Conservation (phyloP, 768 basidiomycete genomes). For the Mycena vitilis region DNA sequence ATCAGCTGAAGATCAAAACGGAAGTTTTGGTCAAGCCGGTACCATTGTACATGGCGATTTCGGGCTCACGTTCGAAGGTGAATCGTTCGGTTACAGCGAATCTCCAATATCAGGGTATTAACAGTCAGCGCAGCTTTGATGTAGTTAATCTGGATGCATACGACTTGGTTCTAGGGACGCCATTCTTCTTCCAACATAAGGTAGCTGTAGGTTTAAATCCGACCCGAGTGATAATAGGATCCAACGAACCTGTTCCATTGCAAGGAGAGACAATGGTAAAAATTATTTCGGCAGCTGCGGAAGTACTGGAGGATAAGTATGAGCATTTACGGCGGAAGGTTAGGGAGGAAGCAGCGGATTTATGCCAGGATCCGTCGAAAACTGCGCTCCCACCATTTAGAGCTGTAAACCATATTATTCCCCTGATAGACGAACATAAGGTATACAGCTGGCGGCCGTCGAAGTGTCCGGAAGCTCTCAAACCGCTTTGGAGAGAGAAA, state of each 20-base stretch:
- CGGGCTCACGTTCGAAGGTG: slow-evolving; percentile 47
- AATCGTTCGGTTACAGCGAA: slow-evolving; percentile 37
- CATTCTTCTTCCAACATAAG: slow-evolving; percentile 40
- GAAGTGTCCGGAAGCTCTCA: slow-evolving; percentile 46
- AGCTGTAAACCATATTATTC: slow-evolving; percentile 48
- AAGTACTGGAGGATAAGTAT: slow-evolving; percentile 23
- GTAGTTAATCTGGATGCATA: slow-evolving; percentile 37
- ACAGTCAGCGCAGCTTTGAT: slow-evolving; percentile 37
- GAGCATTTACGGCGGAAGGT: slow-evolving; percentile 27
- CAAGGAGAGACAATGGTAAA: slow-evolving; percentile 27
- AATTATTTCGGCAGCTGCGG: slow-evolving; percentile 15
- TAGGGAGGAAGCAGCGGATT: slow-evolving; percentile 25
- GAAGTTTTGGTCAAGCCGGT: slow-evolving; percentile 44
- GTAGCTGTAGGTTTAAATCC: slow-evolving; percentile 36
- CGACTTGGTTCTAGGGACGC: slow-evolving; percentile 39
- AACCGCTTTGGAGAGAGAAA: slow-evolving; percentile 43
- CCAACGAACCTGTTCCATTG: slow-evolving; percentile 5
- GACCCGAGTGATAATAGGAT: slow-evolving; percentile 33
- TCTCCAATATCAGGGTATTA: slow-evolving; percentile 43
- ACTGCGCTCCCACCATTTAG: slow-evolving; percentile 40
- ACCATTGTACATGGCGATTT: slow-evolving; percentile 45
- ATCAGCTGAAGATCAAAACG: slow-evolving; percentile 42
- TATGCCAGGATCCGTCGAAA: slow-evolving; percentile 35
- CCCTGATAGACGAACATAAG: slow-evolving; percentile 44
- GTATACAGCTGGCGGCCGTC: slow-evolving; percentile 45